Conservation (phyloP, 495 filamentous ascomycete genomes). For the Amniculicola lignicola region DNA sequence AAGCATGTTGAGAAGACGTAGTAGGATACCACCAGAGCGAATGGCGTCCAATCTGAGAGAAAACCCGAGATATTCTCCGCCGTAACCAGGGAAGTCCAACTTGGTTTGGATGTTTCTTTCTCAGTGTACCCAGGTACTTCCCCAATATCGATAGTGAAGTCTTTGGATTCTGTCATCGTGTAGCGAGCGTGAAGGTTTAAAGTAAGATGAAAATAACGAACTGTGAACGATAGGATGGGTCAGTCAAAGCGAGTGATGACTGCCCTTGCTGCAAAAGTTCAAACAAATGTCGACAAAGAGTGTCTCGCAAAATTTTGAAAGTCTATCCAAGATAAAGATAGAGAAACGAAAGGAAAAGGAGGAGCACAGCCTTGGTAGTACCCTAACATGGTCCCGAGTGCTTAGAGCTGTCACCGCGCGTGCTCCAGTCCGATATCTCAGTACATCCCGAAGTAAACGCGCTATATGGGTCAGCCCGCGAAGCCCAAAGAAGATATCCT, state of each 20-base stretch:
- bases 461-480: too few species aligned
- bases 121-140: conserved; percentile 2
- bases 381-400: too few species aligned
- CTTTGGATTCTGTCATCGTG: conserved; percentile 21
- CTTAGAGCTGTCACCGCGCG: too few species aligned
- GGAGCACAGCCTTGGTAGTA: too few species aligned
- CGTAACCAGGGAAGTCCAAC: conserved; percentile 1
- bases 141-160: conserved; percentile 25
- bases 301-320: background rate
- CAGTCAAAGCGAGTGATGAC: conserved; percentile 30
- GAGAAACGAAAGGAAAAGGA: background rate
- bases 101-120: background rate
- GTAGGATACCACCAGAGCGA: conserved; percentile 42
- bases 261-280: conserved; percentile 1
- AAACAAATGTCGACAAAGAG: background rate
- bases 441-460: background rate
- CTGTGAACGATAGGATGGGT: conserved; percentile 1
- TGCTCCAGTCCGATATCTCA: background rate
- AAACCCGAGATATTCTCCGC: conserved; percentile 25
- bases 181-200: background rate
- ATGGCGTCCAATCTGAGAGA: conserved; percentile 43
- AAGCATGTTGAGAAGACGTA: conserved; percentile 41
- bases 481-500: too few species aligned
- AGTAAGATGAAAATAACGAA: background rate
- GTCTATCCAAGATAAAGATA: background rate